Evolutionary conservation across 495 filamentous ascomycete genomes (phyloP), one percentile per base, ranked within the genome.

Genomic region (Neurospora intermedia): DNA sequence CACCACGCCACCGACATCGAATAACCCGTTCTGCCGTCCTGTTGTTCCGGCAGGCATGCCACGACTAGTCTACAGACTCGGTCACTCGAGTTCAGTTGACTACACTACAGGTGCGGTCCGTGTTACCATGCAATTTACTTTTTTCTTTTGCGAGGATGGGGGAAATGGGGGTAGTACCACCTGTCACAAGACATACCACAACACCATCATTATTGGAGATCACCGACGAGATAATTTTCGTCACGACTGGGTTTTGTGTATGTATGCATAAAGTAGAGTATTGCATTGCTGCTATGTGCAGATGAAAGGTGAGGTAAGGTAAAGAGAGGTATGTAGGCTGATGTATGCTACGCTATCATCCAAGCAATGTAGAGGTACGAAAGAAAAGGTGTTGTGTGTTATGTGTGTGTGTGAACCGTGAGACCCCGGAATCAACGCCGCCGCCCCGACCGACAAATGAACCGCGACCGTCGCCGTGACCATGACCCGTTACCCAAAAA

Each of bases 91-190:
- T 15, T 66, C 54, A 66, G 15, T 66, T 27, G 54, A 66, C 27
- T 15, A 59, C 48, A 66, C 27, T 15, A 59, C 48, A 59, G 23
- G 48, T 35, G 5, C 48, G 48, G 48, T 59, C 54, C 27, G 54
- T 66, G 54, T 66, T 66, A 66, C 54, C 54, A 66, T 35, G 54
- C 54, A 66, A 66, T 66, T 66, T 66, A 66, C 54, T 66, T 66
- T 66, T 62, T 35, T 66, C 31, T 66, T 7, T 66, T 35, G 27
- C 6, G 54, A 20, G 43, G n/a, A 46, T 46, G 43, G 43, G 43
- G n/a, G 43, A 10, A 27, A 66, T 66, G 54, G 54, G 54, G 54
- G 54, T 66, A 66, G 54, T 66, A 66, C 54, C 27, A 66, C 27
- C 27, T 66, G 27, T 66, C 54, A 66, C 54, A 66, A 66, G 54